phyloP scores from a whole-genome alignment of 495 filamentous ascomycete genomes.

The Elaphomyces granulatus region DNA sequence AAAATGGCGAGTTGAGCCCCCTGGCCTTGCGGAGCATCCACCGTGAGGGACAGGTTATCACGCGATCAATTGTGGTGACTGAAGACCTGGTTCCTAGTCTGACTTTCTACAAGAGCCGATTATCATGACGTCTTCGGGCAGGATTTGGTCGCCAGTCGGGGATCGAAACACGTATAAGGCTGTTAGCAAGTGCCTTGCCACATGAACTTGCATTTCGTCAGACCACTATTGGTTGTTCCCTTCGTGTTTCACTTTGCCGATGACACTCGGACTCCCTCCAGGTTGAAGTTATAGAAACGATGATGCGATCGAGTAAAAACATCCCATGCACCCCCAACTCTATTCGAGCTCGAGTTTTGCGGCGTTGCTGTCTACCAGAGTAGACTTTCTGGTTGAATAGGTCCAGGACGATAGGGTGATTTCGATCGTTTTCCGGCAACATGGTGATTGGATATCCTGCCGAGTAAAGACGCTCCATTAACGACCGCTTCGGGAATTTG shows the following conservation, averaged over 20 bases:
- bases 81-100: not conserved
- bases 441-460: slow-evolving; percentile 1
- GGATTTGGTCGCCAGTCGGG: too few species aligned
- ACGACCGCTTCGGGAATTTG: not conserved
- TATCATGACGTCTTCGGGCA: not conserved
- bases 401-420: not conserved
- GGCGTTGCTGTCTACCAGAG: too few species aligned
- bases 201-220: too few species aligned
- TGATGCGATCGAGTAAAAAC: too few species aligned
- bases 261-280: too few species aligned
- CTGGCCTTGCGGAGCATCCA: not conserved
- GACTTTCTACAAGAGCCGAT: not conserved
- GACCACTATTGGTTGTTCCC: too few species aligned
- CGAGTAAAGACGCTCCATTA: slow-evolving; percentile 1
- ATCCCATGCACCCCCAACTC: too few species aligned
- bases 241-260: too few species aligned
- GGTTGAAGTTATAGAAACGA: too few species aligned
- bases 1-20: slow-evolving; percentile 1
- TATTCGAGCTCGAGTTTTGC: too few species aligned
- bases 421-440: not conserved
- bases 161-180: too few species aligned
- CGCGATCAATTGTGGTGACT: not conserved
- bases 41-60: not conserved
- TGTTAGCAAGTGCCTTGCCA: too few species aligned
- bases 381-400: not conserved